phyloP scores from a whole-genome alignment of 257 asterid species.

The Solanum peruvianum region DNA sequence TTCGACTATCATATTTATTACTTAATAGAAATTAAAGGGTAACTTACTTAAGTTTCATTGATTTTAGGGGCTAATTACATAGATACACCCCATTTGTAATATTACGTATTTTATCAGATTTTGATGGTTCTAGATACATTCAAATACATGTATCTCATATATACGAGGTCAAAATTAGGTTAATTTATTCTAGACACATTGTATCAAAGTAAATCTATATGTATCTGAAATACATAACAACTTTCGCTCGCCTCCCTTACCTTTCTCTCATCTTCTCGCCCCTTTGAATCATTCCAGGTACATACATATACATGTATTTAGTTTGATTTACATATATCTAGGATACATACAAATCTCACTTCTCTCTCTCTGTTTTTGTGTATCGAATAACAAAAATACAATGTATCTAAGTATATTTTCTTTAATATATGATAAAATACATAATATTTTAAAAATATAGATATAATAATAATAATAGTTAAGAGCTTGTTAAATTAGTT shows the following conservation, averaged over 20 bases:
- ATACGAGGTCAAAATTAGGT: background rate
- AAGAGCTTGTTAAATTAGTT: background rate
- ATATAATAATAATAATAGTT: too few species aligned
- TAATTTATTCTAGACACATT: too few species aligned
- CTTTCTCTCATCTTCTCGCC: background rate
- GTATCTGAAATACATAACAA: background rate
- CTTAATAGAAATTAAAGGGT: background rate
- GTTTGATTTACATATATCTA: too few species aligned
- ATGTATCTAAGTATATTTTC: background rate
- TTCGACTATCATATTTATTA: too few species aligned
- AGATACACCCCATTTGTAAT: too few species aligned
- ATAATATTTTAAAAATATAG: too few species aligned
- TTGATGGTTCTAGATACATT: too few species aligned
- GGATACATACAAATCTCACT: background rate
- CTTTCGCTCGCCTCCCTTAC: background rate
- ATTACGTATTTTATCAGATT: too few species aligned
- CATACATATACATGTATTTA: too few species aligned
- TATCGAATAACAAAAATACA: too few species aligned
- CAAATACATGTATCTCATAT: background rate
- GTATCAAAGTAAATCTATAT: rapidly evolving
- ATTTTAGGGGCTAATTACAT: background rate
- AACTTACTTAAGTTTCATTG: too few species aligned
- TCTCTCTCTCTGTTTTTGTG: background rate
- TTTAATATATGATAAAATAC: too few species aligned
- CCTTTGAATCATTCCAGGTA: background rate